These are phyloP conservation scores for Bombardia bombarda DNA, from an alignment of 495 filamentous ascomycete species.

Conservation along the genomic window DNA sequence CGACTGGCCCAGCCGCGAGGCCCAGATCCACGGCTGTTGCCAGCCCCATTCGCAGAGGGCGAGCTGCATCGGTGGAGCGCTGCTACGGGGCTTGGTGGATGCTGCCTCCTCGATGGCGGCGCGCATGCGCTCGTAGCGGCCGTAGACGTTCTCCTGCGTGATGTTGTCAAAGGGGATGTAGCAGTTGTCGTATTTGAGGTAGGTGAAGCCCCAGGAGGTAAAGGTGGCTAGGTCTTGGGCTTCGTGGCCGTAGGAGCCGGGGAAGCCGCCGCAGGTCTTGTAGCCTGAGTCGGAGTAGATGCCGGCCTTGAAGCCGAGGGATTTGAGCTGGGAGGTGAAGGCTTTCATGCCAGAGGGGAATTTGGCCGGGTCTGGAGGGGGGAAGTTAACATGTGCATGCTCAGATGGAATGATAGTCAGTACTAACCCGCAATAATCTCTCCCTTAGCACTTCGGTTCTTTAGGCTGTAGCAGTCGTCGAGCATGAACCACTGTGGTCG, in stretches of 20 bases:
- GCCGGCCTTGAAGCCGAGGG: slow-evolving; percentile 24
- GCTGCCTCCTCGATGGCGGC: slow-evolving; percentile 16
- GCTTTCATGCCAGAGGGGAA: slow-evolving; percentile 22
- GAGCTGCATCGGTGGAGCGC: slow-evolving; percentile 13
- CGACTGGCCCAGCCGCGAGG: slow-evolving; percentile 44
- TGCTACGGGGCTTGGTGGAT: slow-evolving; percentile 5
- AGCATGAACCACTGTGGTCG: slow-evolving; percentile 2
- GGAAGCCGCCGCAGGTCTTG: slow-evolving; percentile 26
- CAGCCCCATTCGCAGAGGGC: slow-evolving; percentile 29
- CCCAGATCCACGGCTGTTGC: slow-evolving; percentile 34
- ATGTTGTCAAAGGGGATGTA: slow-evolving; percentile 38
- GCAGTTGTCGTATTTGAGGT: slow-evolving; percentile 48
- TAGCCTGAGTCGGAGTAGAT: slow-evolving; percentile 26
- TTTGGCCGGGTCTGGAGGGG: slow-evolving; percentile 9
- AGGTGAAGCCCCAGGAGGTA: slow-evolving; percentile 36
- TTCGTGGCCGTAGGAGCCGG: slow-evolving; percentile 34
- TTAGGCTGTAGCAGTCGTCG: slow-evolving; percentile 5
- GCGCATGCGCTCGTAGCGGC: slow-evolving; percentile 22
- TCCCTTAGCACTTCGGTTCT: background rate
- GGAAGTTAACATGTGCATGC: background rate
- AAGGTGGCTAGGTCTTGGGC: slow-evolving; percentile 36
- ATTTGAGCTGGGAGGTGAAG: slow-evolving; percentile 19
- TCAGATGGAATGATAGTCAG: background rate
- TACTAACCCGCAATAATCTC: slow-evolving; percentile 2
- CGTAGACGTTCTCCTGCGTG: slow-evolving; percentile 35